Conservation (phyloP, 805 yeast genomes). For the Yarrowia osloensis region DNA sequence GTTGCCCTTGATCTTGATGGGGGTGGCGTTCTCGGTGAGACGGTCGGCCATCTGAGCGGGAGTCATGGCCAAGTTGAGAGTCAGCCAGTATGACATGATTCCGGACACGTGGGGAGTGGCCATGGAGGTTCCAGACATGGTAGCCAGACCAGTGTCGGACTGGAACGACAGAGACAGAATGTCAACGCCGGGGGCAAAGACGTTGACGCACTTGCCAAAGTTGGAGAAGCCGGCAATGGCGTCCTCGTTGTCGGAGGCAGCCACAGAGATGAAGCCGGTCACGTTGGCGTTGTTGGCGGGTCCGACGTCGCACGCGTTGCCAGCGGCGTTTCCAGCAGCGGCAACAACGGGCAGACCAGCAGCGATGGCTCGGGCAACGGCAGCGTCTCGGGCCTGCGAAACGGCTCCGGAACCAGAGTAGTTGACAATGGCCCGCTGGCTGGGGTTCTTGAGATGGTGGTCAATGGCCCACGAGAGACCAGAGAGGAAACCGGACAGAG, state of each 20-base stretch:
- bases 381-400: slow-evolving; percentile 81
- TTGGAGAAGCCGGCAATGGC: slow-evolving; percentile 86
- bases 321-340: slow-evolving; percentile 95
- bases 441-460: slow-evolving; percentile 60
- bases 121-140: slow-evolving; percentile 89
- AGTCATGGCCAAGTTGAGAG: slow-evolving; percentile 68
- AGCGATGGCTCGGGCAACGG: slow-evolving; percentile 84
- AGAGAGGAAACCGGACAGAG: slow-evolving; percentile 59
- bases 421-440: slow-evolving; percentile 51
- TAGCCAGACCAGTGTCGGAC: slow-evolving; percentile 40
- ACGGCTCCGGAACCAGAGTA: slow-evolving; percentile 95
- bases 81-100: slow-evolving; percentile 81
- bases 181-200: slow-evolving; percentile 94
- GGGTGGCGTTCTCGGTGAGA: slow-evolving; percentile 33
- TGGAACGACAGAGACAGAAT: slow-evolving; percentile 57
- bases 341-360: slow-evolving; percentile 92
- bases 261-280: slow-evolving; percentile 73
- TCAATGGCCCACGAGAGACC: slow-evolving; percentile 69
- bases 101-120: slow-evolving; percentile 97
- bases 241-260: slow-evolving; percentile 89
- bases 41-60: slow-evolving; percentile 33
- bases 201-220: slow-evolving; percentile 93
- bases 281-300: slow-evolving; percentile 70
- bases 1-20: slow-evolving; percentile 32
- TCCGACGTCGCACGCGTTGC: slow-evolving; percentile 88